Base-by-base conservation (phyloP, 345 rosid genomes). In the Orychophragmus violaceus region DNA sequence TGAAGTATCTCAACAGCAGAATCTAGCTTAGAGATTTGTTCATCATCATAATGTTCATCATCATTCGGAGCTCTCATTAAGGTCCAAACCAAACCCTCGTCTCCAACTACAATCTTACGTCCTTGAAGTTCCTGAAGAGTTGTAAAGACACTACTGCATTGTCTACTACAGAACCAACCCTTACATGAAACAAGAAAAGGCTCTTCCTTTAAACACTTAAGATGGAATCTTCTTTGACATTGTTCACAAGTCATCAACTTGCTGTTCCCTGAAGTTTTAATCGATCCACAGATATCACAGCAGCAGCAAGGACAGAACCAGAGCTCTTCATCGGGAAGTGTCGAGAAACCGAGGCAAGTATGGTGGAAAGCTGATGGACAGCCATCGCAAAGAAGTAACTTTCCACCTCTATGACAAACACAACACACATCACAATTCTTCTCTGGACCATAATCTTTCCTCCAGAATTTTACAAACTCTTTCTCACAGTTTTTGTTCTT, bases 231-330 rank as follows among this genome's bases (percentile, higher is more conserved):
- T 24, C 19, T 78, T 59, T 80, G 79, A 37, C 96, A 89, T 17
- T 84, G 93, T 22, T 76, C 65, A 74, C 98, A 92, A 44, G 7
- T 59, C 51, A 62, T 64, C 56, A 70, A 25, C 55, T 28, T 36
- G 12, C 62, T 66, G 3, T 49, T 54, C 6, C 8, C 13, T 3
- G 39, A 17, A 49, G 54, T 59, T 17, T 50, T 66, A 55, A 46
- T 32, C 23, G 62, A 48, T 63, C 71, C 71, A 61, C 96, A 92
- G 6, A 83, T 70, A 21, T 69, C 67, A 32, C 98, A 89, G 30
- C 85, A 77, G 69, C 98, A 92, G 13, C 88, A 80, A 3, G 87
- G 87, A 44, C 98, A 92, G 68, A 86, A 84, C 96, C 98, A 89
- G 16, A 41, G 49, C 8, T 81, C 77, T 19, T 91, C 95, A 3